phyloP scores from a whole-genome alignment of 345 rosid species.

The Brassica incana region DNA sequence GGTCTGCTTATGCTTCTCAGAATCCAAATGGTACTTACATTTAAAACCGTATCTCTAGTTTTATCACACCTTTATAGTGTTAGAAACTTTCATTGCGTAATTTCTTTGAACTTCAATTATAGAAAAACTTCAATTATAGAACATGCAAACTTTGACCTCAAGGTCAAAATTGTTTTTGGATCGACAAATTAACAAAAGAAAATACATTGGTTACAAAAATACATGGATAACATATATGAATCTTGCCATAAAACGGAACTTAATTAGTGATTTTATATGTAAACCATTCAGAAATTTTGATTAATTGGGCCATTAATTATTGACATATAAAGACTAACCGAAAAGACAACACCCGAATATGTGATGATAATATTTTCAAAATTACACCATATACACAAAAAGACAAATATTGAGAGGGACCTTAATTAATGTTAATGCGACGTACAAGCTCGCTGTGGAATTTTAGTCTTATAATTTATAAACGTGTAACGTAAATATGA shows the following conservation, averaged over 20 bases:
- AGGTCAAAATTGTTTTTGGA: not conserved
- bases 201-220: not conserved
- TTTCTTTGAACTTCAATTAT: not conserved
- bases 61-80: not conserved
- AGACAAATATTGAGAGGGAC: not conserved
- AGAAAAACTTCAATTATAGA: not conserved
- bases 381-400: not conserved
- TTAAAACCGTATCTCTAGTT: not conserved
- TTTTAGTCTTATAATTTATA: not conserved
- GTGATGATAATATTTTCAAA: slow-evolving; percentile 3
- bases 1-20: slow-evolving; percentile 68
- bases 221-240: not conserved
- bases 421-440: not conserved
- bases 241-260: not conserved
- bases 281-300: not conserved
- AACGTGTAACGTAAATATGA: not conserved
- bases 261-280: not conserved
- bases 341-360: not conserved
- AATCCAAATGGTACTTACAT: slow-evolving; percentile 52
- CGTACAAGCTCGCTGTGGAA: not conserved
- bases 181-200: not conserved
- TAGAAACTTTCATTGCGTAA: not conserved
- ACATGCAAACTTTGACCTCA: not conserved
- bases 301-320: not conserved
- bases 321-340: not conserved